A percentile compares a stretch with the other conserved stretches of the same genome.
phyloP scores from a whole-genome alignment of 2,329 filamentous ascomycete species.

The Teratosphaeria viscida region DNA sequence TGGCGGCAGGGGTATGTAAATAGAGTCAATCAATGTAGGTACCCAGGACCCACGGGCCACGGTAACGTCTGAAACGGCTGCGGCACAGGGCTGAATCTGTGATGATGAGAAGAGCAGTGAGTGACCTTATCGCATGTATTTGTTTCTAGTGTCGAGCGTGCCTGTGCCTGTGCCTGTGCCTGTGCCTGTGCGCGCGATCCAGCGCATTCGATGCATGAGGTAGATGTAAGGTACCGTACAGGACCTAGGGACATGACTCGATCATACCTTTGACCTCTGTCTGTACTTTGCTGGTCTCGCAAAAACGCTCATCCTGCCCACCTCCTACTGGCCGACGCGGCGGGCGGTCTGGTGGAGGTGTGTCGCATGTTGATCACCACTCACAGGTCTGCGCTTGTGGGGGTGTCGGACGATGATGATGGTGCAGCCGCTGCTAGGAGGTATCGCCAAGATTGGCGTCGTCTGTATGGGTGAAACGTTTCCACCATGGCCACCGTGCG shows the following conservation, averaged over 20 bases:
- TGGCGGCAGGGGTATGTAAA: too few species aligned
- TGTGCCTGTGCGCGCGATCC: not conserved
- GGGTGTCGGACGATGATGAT: not conserved
- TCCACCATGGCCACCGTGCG: too few species aligned
- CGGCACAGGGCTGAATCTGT: not conserved
- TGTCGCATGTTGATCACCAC: not conserved
- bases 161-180: too few species aligned
- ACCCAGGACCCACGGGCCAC: too few species aligned
- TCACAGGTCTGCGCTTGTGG: too few species aligned
- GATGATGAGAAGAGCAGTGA: too few species aligned
- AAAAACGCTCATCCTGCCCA: not conserved
- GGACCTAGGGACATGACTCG: not conserved
- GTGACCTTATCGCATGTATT: too few species aligned
- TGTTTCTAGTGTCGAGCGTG: too few species aligned
- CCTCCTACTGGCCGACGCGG: not conserved
- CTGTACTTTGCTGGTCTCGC: not conserved
- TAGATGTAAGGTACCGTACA: too few species aligned
- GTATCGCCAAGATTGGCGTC: not conserved
- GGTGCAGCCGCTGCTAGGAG: not conserved
- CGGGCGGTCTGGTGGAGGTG: not conserved
- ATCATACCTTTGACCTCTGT: too few species aligned
- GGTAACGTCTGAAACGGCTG: not conserved
- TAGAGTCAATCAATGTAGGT: too few species aligned
- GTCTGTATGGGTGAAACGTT: too few species aligned
- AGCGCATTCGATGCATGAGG: not conserved